Conservation (phyloP, 2,329 filamentous ascomycete species). For the Nemania sp. region DNA sequence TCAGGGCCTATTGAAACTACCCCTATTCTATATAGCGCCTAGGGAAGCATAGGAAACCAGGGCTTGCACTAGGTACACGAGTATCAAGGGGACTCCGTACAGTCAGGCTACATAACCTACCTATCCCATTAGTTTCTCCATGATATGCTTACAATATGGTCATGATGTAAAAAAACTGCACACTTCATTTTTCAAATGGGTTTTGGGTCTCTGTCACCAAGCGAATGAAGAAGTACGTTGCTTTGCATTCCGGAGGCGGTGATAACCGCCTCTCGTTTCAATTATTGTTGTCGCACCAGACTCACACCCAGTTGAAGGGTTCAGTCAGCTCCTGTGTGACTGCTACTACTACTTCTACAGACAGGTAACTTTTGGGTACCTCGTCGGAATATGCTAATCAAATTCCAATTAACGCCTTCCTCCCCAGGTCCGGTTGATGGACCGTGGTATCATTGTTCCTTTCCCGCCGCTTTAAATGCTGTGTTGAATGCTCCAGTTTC, state of each 20-base stretch:
- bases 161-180: too few species aligned
- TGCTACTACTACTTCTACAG: constrained; percentile 36
- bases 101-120: too few species aligned
- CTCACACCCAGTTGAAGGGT: constrained; percentile 39
- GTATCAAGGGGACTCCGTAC: not conserved
- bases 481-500: constrained; percentile 43
- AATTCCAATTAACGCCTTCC: constrained; percentile 40
- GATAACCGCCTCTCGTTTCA: constrained; percentile 11
- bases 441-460: constrained; percentile 41
- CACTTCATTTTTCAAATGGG: not conserved
- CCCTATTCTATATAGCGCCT: not conserved
- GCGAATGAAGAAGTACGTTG: not conserved
- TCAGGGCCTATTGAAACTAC: not conserved
- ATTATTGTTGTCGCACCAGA: constrained; percentile 27
- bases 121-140: too few species aligned
- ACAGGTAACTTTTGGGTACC: constrained; percentile 30
- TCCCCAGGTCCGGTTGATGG: constrained; percentile 43
- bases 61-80: not conserved
- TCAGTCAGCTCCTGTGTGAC: constrained; percentile 16
- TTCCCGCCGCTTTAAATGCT: constrained; percentile 40
- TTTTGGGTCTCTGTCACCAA: not conserved
- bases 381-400: constrained; percentile 33
- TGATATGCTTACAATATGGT: too few species aligned
- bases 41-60: not conserved
- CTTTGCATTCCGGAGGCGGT: constrained; percentile 8